These are phyloP conservation scores for Suhomyces terraborum DNA, from an alignment of 1,139 yeast genomes.

Conservation along the genomic window DNA sequence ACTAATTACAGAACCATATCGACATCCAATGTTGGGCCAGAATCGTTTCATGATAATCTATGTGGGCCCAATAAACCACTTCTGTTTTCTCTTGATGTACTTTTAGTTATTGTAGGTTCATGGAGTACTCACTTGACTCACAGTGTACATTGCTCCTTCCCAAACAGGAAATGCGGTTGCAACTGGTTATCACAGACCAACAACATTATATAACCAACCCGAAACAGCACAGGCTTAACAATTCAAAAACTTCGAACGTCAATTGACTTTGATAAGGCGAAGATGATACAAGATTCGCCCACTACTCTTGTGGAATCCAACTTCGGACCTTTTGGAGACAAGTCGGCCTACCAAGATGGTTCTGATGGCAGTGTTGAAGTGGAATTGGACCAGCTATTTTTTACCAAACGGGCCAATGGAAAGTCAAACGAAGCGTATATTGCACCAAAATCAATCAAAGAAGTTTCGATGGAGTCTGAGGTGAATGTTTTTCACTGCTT, in stretches of 20 bases:
- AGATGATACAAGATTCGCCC: neutral
- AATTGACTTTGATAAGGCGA: too few species aligned
- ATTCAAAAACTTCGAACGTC: too few species aligned
- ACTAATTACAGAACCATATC: too few species aligned
- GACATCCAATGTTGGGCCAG: too few species aligned
- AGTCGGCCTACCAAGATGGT: neutral
- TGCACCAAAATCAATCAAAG: too few species aligned
- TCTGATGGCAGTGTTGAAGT: neutral
- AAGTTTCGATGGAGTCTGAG: too few species aligned
- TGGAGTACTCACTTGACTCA: neutral
- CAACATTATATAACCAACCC: neutral
- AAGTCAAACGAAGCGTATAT: too few species aligned
- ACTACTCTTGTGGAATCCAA: constrained; percentile 5
- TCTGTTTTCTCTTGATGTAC: too few species aligned
- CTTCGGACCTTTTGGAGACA: constrained; percentile 8
- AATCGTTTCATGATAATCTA: too few species aligned
- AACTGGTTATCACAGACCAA: neutral
- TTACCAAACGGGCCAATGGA: too few species aligned
- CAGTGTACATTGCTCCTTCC: constrained; percentile 12
- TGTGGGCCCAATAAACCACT: too few species aligned
- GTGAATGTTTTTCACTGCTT: constrained; percentile 31
- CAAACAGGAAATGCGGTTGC: constrained; percentile 15
- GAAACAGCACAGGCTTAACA: too few species aligned
- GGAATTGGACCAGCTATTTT: neutral
- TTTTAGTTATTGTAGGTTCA: neutral